Conservation (phyloP, 2,329 filamentous ascomycete species). For the Cercospora sesami region DNA sequence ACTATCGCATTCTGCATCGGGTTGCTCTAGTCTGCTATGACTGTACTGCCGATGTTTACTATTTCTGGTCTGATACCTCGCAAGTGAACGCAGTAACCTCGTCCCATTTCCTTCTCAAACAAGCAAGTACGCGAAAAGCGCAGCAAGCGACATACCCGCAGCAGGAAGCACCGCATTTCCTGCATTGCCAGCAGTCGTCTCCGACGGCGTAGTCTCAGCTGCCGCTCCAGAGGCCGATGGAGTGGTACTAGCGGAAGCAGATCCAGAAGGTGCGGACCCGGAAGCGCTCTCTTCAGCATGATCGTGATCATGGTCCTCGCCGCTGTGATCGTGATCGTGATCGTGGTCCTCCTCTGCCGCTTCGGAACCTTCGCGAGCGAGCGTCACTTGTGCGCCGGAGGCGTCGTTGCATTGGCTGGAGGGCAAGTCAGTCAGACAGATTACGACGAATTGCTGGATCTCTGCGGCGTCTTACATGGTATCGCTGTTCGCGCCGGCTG, state of each 20-base stretch:
- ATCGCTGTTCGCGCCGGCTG: not conserved
- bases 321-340: not conserved
- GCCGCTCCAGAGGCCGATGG: not conserved
- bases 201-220: not conserved
- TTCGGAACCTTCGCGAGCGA: conserved; percentile 5
- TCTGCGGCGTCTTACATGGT: too few relatives aligned
- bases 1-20: not conserved
- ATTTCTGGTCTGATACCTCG: not conserved
- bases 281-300: not conserved
- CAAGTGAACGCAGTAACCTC: too few relatives aligned
- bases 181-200: not conserved
- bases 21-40: not conserved
- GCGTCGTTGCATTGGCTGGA: conserved; percentile 9
- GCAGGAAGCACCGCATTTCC: not conserved
- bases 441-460: too few relatives aligned
- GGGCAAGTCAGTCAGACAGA: not conserved
- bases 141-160: not conserved
- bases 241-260: not conserved
- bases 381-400: conserved; percentile 4
- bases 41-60: not conserved
- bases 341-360: conserved; percentile 8
- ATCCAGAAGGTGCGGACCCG: not conserved
- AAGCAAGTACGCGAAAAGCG: not conserved
- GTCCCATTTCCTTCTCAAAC: too few relatives aligned
- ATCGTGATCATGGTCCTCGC: not conserved